Base-by-base conservation (phyloP, 2,329 filamentous ascomycete species). In the Colletotrichum spaethianum region DNA sequence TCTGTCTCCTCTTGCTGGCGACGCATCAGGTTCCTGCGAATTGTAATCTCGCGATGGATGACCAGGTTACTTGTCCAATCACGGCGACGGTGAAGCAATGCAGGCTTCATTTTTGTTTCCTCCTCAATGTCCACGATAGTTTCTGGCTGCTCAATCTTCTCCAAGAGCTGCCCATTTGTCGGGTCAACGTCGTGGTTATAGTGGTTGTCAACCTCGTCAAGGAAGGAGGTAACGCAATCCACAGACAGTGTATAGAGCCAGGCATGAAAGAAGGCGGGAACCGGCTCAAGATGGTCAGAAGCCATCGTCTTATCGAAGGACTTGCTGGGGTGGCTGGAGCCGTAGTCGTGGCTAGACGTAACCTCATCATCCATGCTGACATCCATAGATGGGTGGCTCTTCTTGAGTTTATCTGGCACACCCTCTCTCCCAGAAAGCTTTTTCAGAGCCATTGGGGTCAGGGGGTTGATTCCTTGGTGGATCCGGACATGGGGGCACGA, bases 141-240 rank as follows among this genome's bases (percentile, higher is more conserved):
- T 0, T 77, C 73, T 0, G 83, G 81, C 14, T 83, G 79, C 0
- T 76, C 42, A 1, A 85, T 48, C 0, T 81, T 81, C 0, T 75
- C 52, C 20, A 84, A 40, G 5, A 86, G 73, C 4, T 64, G 11
- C 4, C 85, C 85, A 0, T 77, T 82, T 1, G 55, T 26, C 0
- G 84, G 77, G 60, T 87, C 75, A 2, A 87, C 76, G 23, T 84
- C 85, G 28, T 77, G 77, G 2, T 67, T 28, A 53, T 69, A 75
- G 71, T 77, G 74, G 62, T 74, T 66, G 42, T 72, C 59, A 68
- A 70, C 73, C 71, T 67, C n/a, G 42, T 16, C 7, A 18, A 42
- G 63, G n/a, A 52, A 64, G 18, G 40, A 65, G 23, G 28, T 50
- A 12, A 52, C 20, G n/a, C 31, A 36, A 6, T n/a, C 33, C 7